Conservation (phyloP, 192 early-diverging fungal species). For the Radiomyces spectabilis region DNA sequence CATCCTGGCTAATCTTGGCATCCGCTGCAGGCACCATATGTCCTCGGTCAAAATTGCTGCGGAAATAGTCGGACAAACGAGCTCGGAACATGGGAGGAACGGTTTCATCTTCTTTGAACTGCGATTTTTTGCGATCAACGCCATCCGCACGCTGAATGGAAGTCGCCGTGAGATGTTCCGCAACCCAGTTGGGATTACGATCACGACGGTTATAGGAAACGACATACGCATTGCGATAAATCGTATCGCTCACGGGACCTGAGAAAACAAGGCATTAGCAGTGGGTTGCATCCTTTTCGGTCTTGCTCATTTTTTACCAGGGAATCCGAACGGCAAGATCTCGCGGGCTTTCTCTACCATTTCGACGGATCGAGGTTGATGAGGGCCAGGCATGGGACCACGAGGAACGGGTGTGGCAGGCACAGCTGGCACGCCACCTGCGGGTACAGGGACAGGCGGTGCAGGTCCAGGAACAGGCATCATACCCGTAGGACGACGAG, state of each 20-base stretch:
- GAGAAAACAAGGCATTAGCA: conserved; percentile 6
- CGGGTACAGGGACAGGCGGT: too few species aligned
- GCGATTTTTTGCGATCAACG: conserved; percentile 58
- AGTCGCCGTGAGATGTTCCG: conserved; percentile 59
- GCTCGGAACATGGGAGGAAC: conserved; percentile 76
- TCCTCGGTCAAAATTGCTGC: conserved; percentile 83
- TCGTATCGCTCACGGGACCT: conserved; percentile 71
- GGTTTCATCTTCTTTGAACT: conserved; percentile 69
- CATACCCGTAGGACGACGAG: too few species aligned
- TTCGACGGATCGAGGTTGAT: too few species aligned
- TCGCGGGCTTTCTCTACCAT: conserved; percentile 19
- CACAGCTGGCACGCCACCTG: too few species aligned
- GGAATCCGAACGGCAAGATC: conserved; percentile 29
- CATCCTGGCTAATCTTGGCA: conserved; percentile 57
- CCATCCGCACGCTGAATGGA: conserved; percentile 49
- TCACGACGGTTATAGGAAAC: conserved; percentile 70
- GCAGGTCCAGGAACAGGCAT: too few species aligned
- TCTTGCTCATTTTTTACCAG: conserved; percentile 16
- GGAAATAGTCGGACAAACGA: conserved; percentile 69
- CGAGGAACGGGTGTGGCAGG: too few species aligned
- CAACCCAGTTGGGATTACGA: conserved; percentile 72
- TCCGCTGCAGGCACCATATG: conserved; percentile 93
- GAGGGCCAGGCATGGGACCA: too few species aligned
- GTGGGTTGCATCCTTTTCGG: neutral
- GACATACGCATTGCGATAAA: conserved; percentile 62